A percentile compares a stretch with the other conserved stretches of the same genome.
These are phyloP conservation scores for Trichoderma lentiforme DNA, from an alignment of 2,329 filamentous ascomycete genomes.

Conservation along the genomic window DNA sequence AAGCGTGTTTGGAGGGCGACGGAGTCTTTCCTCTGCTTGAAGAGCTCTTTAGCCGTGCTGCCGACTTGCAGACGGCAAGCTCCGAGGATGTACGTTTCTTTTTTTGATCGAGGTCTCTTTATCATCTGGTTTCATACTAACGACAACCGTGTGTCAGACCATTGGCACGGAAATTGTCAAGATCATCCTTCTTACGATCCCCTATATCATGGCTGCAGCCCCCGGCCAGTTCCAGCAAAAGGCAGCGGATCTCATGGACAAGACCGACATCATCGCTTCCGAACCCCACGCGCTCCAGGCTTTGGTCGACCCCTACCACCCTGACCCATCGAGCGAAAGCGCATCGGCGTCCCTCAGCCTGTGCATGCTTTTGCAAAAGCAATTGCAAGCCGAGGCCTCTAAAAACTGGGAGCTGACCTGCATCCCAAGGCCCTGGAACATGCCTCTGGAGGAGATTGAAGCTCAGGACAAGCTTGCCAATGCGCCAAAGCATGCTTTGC, in stretches of 20 bases:
- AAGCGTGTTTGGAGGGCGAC: constrained; percentile 74
- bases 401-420: constrained; percentile 72
- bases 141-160: constrained; percentile 43
- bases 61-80: constrained; percentile 86
- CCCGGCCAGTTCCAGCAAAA: constrained; percentile 68
- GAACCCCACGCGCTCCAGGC: constrained; percentile 82
- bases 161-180: constrained; percentile 87
- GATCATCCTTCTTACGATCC: constrained; percentile 90
- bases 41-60: constrained; percentile 87
- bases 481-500: constrained; percentile 72
- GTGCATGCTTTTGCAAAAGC: constrained; percentile 78
- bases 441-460: constrained; percentile 59
- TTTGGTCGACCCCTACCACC: constrained; percentile 80
- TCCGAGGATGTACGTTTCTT: constrained; percentile 75
- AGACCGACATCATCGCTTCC: constrained; percentile 90
- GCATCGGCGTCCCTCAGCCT: constrained; percentile 64
- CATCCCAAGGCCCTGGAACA: constrained; percentile 65
- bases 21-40: constrained; percentile 83
- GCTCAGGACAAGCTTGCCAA: constrained; percentile 56
- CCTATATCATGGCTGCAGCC: constrained; percentile 77
- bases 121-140: background rate
- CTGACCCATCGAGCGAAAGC: constrained; percentile 59
- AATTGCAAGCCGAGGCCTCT: constrained; percentile 73
- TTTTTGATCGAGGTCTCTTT: background rate
- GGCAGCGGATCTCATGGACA: constrained; percentile 77